These are phyloP conservation scores for Bretziella fagacearum DNA, from an alignment of 2,329 filamentous ascomycete species.

Conservation along the genomic window DNA sequence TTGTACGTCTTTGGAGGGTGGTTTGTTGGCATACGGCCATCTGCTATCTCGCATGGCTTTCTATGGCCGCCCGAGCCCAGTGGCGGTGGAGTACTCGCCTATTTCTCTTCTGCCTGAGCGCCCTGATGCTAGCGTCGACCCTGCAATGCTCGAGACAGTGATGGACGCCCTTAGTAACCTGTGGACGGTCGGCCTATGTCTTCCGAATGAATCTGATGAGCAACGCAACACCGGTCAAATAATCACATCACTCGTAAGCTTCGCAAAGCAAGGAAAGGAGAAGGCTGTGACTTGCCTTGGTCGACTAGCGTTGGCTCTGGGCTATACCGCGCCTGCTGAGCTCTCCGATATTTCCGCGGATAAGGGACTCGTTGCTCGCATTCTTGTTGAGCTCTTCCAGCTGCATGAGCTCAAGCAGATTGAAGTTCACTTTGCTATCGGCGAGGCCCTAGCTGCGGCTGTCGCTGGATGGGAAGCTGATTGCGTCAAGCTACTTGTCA, in stretches of 20 bases:
- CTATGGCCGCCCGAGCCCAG: slow-evolving; percentile 23
- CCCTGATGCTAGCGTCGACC: slow-evolving; percentile 14
- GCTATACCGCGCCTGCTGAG: slow-evolving; percentile 20
- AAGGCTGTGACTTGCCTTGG: slow-evolving; percentile 69
- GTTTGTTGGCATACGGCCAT: slow-evolving; percentile 29
- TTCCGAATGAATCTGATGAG: slow-evolving; percentile 19
- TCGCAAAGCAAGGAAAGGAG: slow-evolving; percentile 67
- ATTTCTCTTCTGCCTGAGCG: slow-evolving; percentile 21
- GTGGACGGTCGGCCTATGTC: slow-evolving; percentile 28
- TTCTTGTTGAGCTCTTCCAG: slow-evolving; percentile 52
- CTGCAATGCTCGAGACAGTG: slow-evolving; percentile 28
- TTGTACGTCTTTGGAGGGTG: slow-evolving; percentile 26
- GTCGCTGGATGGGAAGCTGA: slow-evolving; percentile 71
- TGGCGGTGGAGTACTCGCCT: slow-evolving; percentile 19
- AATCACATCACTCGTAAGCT: slow-evolving; percentile 43
- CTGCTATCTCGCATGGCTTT: slow-evolving; percentile 29
- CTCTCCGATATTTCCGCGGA: slow-evolving; percentile 17
- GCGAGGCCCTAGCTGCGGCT: slow-evolving; percentile 68
- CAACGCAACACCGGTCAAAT: slow-evolving; percentile 23
- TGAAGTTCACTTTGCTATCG: slow-evolving; percentile 79
- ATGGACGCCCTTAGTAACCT: slow-evolving; percentile 31
- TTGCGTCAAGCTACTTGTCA: slow-evolving; percentile 55
- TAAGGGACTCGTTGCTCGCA: slow-evolving; percentile 27
- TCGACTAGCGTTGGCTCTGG: slow-evolving; percentile 49
- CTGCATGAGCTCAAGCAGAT: slow-evolving; percentile 72